These are phyloP conservation scores for Benincasa hispida DNA, from an alignment of 306 rosid species.

Conservation along the genomic window DNA sequence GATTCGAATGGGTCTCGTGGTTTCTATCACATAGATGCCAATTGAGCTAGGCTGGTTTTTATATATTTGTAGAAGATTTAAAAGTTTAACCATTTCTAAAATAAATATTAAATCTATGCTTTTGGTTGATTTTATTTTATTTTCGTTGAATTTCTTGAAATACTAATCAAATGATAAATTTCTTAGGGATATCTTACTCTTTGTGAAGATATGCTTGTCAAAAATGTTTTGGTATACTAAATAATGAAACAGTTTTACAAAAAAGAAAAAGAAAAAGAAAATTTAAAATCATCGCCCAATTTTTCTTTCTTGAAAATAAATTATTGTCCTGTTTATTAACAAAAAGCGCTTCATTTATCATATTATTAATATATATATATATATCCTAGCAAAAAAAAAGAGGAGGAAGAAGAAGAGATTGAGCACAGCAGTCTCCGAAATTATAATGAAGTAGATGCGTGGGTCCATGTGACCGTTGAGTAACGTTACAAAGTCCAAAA, in stretches of 20 bases:
- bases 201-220: background rate
- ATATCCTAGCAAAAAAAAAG: background rate
- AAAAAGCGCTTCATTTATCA: too few relatives aligned
- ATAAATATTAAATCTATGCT: background rate
- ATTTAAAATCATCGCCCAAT: background rate
- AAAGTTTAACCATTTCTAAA: too few relatives aligned
- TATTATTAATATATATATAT: too few relatives aligned
- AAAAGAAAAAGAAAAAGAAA: background rate
- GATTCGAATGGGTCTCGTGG: too few relatives aligned
- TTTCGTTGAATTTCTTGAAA: background rate
- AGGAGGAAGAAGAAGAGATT: background rate
- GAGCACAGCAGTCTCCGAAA: background rate
- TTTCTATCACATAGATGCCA: too few relatives aligned
- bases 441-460: background rate
- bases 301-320: too few relatives aligned
- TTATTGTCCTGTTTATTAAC: background rate
- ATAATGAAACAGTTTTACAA: background rate
- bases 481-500: conserved; percentile 1
- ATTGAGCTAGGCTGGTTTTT: too few relatives aligned
- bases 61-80: background rate
- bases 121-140: background rate
- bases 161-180: background rate
- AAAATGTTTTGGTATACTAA: background rate
- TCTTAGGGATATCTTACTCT: background rate
- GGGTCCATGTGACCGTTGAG: background rate